A percentile compares a stretch with the other conserved stretches of the same genome.
Conservation (phyloP, 176 grass and related monocot species). For the Oryza longistaminata region DNA sequence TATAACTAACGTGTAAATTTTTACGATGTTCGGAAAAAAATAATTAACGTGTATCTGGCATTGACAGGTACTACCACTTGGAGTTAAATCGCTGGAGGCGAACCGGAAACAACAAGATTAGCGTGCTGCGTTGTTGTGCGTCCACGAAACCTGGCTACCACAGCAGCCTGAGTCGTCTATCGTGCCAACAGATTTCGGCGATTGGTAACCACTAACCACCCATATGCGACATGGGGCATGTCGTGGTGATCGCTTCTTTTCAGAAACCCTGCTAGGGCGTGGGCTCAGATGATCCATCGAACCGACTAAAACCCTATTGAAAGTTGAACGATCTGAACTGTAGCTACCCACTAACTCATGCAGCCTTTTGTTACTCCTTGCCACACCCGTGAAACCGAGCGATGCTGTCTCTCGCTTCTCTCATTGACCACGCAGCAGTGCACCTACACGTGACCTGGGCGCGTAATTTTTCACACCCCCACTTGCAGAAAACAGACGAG, state of each 20-base stretch:
- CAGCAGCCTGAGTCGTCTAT: background rate
- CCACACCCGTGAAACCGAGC: background rate
- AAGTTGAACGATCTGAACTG: background rate
- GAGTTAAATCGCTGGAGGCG: too few relatives aligned
- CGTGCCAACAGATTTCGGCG: background rate
- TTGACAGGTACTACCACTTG: too few relatives aligned
- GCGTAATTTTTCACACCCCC: background rate
- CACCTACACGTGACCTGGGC: background rate
- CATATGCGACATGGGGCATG: background rate
- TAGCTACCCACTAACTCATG: background rate
- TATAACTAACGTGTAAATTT: too few relatives aligned
- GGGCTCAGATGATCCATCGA: background rate
- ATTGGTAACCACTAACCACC: background rate
- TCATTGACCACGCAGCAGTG: background rate
- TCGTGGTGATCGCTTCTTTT: background rate
- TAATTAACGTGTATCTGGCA: background rate
- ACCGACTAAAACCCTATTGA: background rate
- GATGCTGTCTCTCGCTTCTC: background rate
- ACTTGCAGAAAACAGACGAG: background rate
- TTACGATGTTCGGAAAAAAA: too few relatives aligned
- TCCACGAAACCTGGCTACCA: background rate
- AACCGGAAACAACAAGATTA: background rate
- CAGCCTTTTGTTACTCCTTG: background rate
- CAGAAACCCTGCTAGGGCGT: background rate
- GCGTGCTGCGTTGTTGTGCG: background rate